These are phyloP conservation scores for Domatiomyces catenatus DNA, from an alignment of 2,329 filamentous ascomycete genomes.

Conservation along the genomic window DNA sequence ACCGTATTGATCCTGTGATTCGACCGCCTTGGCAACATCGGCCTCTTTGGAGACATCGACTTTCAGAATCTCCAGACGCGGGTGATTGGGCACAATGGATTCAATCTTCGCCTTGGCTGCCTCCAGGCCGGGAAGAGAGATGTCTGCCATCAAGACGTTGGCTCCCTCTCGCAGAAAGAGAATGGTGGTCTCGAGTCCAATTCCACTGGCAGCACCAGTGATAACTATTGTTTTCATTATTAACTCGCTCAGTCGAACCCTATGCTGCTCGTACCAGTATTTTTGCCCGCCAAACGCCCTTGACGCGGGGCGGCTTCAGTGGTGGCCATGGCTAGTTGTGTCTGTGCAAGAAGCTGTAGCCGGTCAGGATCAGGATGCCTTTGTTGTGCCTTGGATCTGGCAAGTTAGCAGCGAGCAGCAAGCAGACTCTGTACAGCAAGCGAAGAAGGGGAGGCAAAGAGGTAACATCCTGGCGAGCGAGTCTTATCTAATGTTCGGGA, in stretches of 20 bases:
- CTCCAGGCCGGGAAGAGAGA: conserved; percentile 61
- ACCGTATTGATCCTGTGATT: conserved; percentile 65
- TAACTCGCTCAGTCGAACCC: not conserved
- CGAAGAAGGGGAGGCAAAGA: not conserved
- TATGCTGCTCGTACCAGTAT: conserved; percentile 43
- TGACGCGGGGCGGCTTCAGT: conserved; percentile 35
- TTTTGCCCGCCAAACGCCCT: conserved; percentile 47
- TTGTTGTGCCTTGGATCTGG: not conserved
- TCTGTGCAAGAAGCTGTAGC: not conserved
- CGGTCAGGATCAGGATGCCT: not conserved
- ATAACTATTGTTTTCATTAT: conserved; percentile 30
- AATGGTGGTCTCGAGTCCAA: conserved; percentile 81
- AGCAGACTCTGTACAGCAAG: not conserved
- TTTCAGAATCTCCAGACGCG: conserved; percentile 33
- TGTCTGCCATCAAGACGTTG: conserved; percentile 70
- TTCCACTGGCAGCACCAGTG: conserved; percentile 46
- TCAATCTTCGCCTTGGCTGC: conserved; percentile 62
- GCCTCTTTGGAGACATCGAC: conserved; percentile 78
- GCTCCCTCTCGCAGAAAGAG: conserved; percentile 83
- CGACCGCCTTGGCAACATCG: conserved; percentile 60
- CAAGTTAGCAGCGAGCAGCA: not conserved
- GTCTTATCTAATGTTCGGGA: not conserved
- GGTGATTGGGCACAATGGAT: conserved; percentile 49
- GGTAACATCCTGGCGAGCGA: not conserved
- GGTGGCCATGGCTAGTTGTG: not conserved